Base-by-base conservation (phyloP, 805 yeast species). In the Kodamaea fukazawae region DNA sequence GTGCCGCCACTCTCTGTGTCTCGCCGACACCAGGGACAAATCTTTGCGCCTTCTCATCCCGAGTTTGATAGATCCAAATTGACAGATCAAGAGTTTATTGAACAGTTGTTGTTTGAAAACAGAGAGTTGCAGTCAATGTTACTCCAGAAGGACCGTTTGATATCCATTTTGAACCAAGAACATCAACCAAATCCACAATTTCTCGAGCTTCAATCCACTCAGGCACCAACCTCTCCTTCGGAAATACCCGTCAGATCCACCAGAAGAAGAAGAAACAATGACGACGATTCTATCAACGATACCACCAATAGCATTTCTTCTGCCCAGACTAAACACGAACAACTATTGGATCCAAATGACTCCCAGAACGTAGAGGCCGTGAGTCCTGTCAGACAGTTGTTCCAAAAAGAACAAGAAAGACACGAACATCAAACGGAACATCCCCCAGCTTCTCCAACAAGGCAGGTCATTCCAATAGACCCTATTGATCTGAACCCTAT, bases 81-180 rank as follows among this genome's bases (percentile, higher is more conserved):
- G 13, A 39, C 60, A 8, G 65, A 57, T 35, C 45, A 40, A 4
- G 63, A 67, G 35, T 65, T 42, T 45, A 65, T 65, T 22, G 70
- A 66, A 38, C 63, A 52, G 29, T 49, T 69, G 27, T 33, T 62
- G 17, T 61, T 58, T 42, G 72, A 67, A 41, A 65, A 57, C 42
- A 55, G 50, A 38, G 72, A 67, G 38, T 50, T 67, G 22, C 56
- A 60, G 31, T 47, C 62, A 11, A 22, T 45, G 10, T 15, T 50
- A 15, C 15, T 7, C 12, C 28, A 39, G 10, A 42, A 38, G 25
- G 42, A 44, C 3, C 35, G 31, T 10, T 29, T 36, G 14, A 38
- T 46, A 7, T 37, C 29, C 27, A 12, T n/a, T 15, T 40, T 32
- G 32, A 34, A 16, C 30, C 5, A 8, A 5, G 23, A 20, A 8